phyloP scores from a whole-genome alignment of 2,329 filamentous ascomycete species.

The Plenodomus biglobosus region DNA sequence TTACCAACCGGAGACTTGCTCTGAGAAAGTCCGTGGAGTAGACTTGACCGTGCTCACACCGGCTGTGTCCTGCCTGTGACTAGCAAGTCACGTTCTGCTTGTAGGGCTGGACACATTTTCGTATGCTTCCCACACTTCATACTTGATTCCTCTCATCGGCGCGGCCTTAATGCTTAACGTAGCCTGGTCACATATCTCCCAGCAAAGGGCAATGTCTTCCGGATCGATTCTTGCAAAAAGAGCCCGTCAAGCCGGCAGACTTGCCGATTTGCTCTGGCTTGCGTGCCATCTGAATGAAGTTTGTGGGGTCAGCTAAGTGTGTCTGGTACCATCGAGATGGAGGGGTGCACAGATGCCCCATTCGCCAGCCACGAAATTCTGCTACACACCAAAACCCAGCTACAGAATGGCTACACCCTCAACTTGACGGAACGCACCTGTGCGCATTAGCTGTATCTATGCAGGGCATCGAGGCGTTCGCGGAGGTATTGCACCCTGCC shows the following conservation, averaged over 20 bases:
- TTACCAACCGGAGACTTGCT: not conserved
- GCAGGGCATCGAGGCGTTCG: not conserved
- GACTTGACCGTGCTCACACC: too few species aligned
- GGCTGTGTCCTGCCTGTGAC: too few species aligned
- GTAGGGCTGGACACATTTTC: too few species aligned
- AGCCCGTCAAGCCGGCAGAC: not conserved
- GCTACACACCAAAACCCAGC: not conserved
- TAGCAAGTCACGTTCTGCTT: too few species aligned
- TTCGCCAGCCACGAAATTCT: not conserved
- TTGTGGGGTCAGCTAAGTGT: not conserved
- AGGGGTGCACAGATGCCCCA: too few species aligned
- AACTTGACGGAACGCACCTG: not conserved
- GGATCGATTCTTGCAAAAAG: not conserved
- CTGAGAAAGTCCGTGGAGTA: too few species aligned
- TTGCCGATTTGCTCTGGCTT: not conserved
- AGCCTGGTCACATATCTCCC: too few species aligned
- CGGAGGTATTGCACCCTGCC: not conserved
- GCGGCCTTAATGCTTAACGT: too few species aligned
- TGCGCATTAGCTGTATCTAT: not conserved
- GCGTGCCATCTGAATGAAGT: not conserved
- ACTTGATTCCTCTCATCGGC: too few species aligned
- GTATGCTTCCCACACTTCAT: not conserved
- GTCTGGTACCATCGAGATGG: not conserved
- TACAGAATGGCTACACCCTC: not conserved
- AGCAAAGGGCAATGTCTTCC: too few species aligned